Conservation (phyloP, 2,329 filamentous ascomycete genomes). For the Colletotrichum plurivorum region DNA sequence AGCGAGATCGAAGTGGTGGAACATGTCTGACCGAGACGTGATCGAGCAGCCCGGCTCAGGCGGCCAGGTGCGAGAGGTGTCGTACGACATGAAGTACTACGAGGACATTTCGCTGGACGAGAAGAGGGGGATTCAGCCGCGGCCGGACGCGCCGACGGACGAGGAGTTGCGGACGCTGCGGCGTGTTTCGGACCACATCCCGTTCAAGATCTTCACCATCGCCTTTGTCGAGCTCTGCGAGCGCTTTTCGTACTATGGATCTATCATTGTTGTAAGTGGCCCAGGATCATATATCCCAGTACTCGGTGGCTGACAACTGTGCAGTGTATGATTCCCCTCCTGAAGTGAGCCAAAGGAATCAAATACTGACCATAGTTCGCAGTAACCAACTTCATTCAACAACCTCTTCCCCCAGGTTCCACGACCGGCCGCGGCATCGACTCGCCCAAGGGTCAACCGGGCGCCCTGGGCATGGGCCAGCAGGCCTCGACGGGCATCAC, state of each 20-base stretch:
- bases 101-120: slow-evolving; percentile 47
- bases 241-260: slow-evolving; percentile 81
- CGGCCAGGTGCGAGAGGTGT: slow-evolving; percentile 42
- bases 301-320: background rate
- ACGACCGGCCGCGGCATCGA: slow-evolving; percentile 63
- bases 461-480: slow-evolving; percentile 72
- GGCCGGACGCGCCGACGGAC: slow-evolving; percentile 57
- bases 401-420: slow-evolving; percentile 68
- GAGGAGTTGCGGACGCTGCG: slow-evolving; percentile 67
- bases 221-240: slow-evolving; percentile 80
- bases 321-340: slow-evolving; percentile 15
- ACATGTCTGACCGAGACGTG: slow-evolving; percentile 49
- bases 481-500: slow-evolving; percentile 62
- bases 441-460: slow-evolving; percentile 53
- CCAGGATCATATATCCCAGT: too few species aligned
- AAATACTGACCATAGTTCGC: background rate
- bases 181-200: slow-evolving; percentile 70
- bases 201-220: slow-evolving; percentile 72
- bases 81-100: slow-evolving; percentile 31
- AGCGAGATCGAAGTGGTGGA: slow-evolving; percentile 22
- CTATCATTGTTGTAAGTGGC: slow-evolving; percentile 73
- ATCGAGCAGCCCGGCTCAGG: slow-evolving; percentile 53
- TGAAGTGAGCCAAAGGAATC: too few species aligned
- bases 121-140: slow-evolving; percentile 44
- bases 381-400: slow-evolving; percentile 75